Base-by-base conservation (phyloP, 176 grass and related monocot genomes). In the Aechmea fasciata region DNA sequence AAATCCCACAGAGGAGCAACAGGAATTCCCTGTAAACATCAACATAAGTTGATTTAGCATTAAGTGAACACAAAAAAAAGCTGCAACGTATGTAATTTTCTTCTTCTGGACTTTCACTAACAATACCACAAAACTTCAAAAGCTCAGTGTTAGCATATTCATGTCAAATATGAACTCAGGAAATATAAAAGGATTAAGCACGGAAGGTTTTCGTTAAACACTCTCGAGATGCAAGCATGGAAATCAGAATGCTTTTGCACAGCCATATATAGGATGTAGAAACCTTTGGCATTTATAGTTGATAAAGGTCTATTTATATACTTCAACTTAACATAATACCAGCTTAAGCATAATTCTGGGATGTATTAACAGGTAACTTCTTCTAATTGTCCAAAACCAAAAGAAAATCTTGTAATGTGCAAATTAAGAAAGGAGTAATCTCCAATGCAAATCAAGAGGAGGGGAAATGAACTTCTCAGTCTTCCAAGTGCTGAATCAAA, bases 1-100 rank as follows among this genome's bases (percentile, higher is more conserved):
- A 81, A 85, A 57, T 99, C 95, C 95, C 95, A 99, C n/a, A 99
- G 71, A 73, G 95, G 95, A 61, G 95, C 95, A 76, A 93, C 90
- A 76, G 95, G 84, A 82, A 99, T 90, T 77, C 90, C 95, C 95
- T 99, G 64, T 68, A 69, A 50, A 68, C 15, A 12, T 15, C 29
- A 54, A 49, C 65, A 77, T 65, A 69, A 68, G 49, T 2, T 77
- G 18, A 28, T 65, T 22, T 15, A 65, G 50, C 47, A 33, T 61
- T 19, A 61, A 18, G 55, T 8, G 55, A 17, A 69, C 20, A 18
- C 7, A 25, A 41, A 51, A 29, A 41, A 18, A 29, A 20, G 14
- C 8, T 11, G 4, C 12, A 24, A 66, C 3, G 26, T 51, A 47
- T 20, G 15, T 28, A 2, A 12, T 20, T 52, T 66, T 13, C 26